Base-by-base conservation (phyloP, 169 alveolate genomes). In the Hepatocystis sp. region DNA sequence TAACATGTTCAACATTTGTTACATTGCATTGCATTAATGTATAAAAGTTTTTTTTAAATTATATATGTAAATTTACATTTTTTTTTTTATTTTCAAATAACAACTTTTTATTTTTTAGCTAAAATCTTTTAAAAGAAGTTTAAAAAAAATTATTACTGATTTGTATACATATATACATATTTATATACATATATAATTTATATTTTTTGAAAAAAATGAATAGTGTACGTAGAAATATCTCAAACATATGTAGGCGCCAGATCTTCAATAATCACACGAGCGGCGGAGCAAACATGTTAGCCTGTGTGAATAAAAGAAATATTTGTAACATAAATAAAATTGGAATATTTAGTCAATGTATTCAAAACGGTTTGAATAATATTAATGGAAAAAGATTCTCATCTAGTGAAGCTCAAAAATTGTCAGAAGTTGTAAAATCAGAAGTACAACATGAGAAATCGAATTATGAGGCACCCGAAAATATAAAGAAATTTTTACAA, bases 381-480 rank as follows among this genome's bases (percentile, higher is more conserved):
- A n/a, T n/a, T n/a, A n/a, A n/a, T n/a, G 71, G 55, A 46, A 81
- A 51, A 64, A 84, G 91, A 55, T 60, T 61, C 40, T 60, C 91
- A 58, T 84, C 94, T 19, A 78, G 94, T 49, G 96, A 92, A 67
- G 90, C 94, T 19, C 91, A 89, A 55, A 92, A 92, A 84, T 85
- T 92, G 40, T 88, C 85, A 30, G 94, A 92, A 71, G 90, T 92
- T 51, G 93, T 92, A 4, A 93, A 91, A 55, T 93, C 94, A 39
- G 96, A 92, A 42, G 91, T 92, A 34, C 93, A 90, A 36, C 96
- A 92, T 67, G 96, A 92, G 78, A 92, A 88, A 28, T 88, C 96
- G 13, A 92, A 92, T 66, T 92, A 92, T 84, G 96, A 92, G 52
- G 81, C 94, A 32, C 96, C 96, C 21, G 90, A 91, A 47, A 84